Percentiles rank a stretch among this genome's conserved stretches.
phyloP scores from a whole-genome alignment of 2,329 filamentous ascomycete genomes.

The Colletotrichum plurivorum region DNA sequence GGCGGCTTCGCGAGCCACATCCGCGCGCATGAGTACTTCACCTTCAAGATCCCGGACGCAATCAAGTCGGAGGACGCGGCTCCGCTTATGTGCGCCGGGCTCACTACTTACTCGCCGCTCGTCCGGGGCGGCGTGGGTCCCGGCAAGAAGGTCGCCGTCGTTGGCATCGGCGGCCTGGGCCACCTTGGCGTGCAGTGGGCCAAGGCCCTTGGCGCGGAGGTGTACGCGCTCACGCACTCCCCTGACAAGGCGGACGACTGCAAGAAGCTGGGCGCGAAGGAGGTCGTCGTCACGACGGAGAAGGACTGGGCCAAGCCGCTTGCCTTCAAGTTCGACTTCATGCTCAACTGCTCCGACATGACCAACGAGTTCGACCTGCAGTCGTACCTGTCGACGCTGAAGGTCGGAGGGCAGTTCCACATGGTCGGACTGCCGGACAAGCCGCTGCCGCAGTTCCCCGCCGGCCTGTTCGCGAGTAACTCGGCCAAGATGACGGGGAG shows the following conservation, averaged over 20 bases:
- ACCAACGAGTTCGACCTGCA: slow-evolving; percentile 68
- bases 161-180: slow-evolving; percentile 81
- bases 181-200: slow-evolving; percentile 82
- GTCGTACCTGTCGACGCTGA: slow-evolving; percentile 65
- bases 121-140: slow-evolving; percentile 76
- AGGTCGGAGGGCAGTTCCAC: slow-evolving; percentile 69
- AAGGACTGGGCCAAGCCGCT: slow-evolving; percentile 72
- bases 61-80: slow-evolving; percentile 66
- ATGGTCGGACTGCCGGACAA: slow-evolving; percentile 70
- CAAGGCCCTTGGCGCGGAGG: slow-evolving; percentile 77
- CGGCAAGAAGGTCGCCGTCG: slow-evolving; percentile 78
- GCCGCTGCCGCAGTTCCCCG: slow-evolving; percentile 58
- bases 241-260: slow-evolving; percentile 72
- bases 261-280: slow-evolving; percentile 73
- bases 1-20: slow-evolving; percentile 73
- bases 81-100: slow-evolving; percentile 83
- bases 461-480: slow-evolving; percentile 58
- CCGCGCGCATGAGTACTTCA: slow-evolving; percentile 70
- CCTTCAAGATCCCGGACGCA: slow-evolving; percentile 69
- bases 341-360: slow-evolving; percentile 65
- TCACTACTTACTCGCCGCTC: slow-evolving; percentile 81
- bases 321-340: slow-evolving; percentile 64
- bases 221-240: slow-evolving; percentile 74
- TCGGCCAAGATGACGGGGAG: slow-evolving; percentile 59
- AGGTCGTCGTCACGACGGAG: slow-evolving; percentile 60